Conservation (phyloP, 371 early-diverging fungal genomes). For the Mortierella sp. region DNA sequence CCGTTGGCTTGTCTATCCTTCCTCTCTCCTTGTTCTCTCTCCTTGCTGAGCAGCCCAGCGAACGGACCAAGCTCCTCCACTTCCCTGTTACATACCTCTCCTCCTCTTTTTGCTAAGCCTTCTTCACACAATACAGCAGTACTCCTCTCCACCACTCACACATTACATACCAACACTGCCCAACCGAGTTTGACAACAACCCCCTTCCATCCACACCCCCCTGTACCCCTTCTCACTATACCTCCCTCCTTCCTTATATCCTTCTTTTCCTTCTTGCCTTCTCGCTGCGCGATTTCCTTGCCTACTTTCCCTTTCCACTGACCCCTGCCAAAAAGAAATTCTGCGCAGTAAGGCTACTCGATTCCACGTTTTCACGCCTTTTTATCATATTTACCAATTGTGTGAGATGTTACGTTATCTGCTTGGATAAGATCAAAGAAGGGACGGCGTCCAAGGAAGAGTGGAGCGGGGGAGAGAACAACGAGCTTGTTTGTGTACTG, state of each 20-base stretch:
- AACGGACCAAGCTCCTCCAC: neutral
- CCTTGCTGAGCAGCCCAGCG: conserved; percentile 2
- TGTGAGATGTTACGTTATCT: neutral
- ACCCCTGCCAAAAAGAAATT: neutral
- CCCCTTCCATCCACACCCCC: neutral
- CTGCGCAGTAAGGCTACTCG: neutral
- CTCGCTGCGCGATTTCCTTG: neutral
- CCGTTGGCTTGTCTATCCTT: neutral
- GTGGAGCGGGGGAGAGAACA: neutral
- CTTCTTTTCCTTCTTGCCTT: neutral
- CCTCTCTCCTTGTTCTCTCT: neutral
- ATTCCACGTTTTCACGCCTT: neutral
- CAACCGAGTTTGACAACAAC: too few species aligned
- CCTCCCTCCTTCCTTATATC: neutral
- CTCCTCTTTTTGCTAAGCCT: neutral
- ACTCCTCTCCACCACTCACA: neutral
- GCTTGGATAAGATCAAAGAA: neutral
- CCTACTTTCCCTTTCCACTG: neutral
- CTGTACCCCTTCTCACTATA: neutral
- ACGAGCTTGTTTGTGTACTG: neutral
- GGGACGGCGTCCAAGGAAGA: neutral
- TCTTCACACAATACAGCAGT: neutral
- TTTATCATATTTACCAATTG: neutral
- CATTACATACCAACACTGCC: too few species aligned
- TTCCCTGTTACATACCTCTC: neutral